Conservation (phyloP, 371 early-diverging fungal genomes). For the Lichtheimia hyalospora region DNA sequence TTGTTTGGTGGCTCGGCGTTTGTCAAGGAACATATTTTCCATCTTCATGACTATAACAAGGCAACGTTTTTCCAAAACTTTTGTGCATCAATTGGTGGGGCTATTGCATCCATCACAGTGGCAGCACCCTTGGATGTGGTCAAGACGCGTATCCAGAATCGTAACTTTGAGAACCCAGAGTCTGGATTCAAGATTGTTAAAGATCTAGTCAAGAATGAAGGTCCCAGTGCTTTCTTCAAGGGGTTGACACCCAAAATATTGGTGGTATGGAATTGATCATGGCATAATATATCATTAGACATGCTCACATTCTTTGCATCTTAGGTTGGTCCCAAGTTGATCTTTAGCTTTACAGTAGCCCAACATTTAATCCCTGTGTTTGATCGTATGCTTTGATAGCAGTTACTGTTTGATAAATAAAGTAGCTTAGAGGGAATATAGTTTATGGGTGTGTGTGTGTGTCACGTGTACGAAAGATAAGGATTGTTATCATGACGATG, state of each 20-base stretch:
- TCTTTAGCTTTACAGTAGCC: constrained; percentile 96
- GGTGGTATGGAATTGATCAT: constrained; percentile 45
- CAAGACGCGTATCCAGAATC: constrained; percentile 97
- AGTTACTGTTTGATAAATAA: too few relatives aligned
- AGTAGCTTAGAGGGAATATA: too few relatives aligned
- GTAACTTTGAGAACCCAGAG: constrained; percentile 85
- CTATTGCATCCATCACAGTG: constrained; percentile 93
- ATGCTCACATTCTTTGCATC: not conserved
- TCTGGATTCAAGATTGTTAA: constrained; percentile 83
- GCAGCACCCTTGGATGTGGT: constrained; percentile 97
- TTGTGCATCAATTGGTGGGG: constrained; percentile 93
- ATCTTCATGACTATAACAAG: constrained; percentile 83
- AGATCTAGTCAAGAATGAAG: constrained; percentile 90
- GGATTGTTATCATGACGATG: too few relatives aligned
- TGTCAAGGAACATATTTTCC: constrained; percentile 91
- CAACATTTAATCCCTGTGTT: constrained; percentile 91
- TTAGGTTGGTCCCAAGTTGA: constrained; percentile 93
- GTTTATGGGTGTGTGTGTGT: too few relatives aligned
- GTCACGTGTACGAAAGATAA: too few relatives aligned
- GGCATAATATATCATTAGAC: not conserved
- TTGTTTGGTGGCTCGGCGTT: constrained; percentile 94
- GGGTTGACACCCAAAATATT: constrained; percentile 95
- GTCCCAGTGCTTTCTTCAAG: constrained; percentile 94
- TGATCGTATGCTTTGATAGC: constrained; percentile 24
- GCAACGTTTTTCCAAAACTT: constrained; percentile 98